Evolutionary conservation across 768 basidiomycete species (phyloP).

Genomic region (Astraeus odoratus): DNA sequence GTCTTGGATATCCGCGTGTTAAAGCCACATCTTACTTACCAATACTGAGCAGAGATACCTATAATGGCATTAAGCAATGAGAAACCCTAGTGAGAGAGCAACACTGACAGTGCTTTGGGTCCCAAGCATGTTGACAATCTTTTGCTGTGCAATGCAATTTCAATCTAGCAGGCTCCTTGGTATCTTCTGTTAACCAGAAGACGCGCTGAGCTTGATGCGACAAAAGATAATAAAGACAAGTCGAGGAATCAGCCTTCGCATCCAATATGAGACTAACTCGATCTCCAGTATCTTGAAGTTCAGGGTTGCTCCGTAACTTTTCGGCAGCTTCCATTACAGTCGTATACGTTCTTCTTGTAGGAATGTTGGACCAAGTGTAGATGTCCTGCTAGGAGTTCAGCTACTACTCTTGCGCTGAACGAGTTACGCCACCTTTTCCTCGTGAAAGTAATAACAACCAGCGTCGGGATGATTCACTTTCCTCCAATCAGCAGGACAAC

Average conservation of each 20-base stretch:
- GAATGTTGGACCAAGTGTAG: not conserved
- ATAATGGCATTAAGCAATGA: constrained; percentile 1
- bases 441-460: constrained; percentile 26
- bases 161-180: too few species aligned
- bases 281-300: not conserved
- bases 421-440: constrained; percentile 21
- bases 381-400: not conserved
- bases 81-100: not conserved
- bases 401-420: not conserved
- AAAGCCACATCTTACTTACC: constrained; percentile 7
- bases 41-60: constrained; percentile 25
- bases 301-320: not conserved
- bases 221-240: constrained; percentile 20
- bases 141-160: constrained; percentile 17
- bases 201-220: constrained; percentile 22
- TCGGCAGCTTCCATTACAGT: not conserved
- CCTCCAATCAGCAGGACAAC: constrained; percentile 21
- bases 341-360: not conserved
- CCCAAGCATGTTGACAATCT: constrained; percentile 7
- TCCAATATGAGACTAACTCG: constrained; percentile 17
- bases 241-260: not conserved
- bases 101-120: constrained; percentile 20
- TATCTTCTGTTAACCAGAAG: constrained; percentile 23
- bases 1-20: not conserved
- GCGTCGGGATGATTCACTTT: constrained; percentile 25